These are phyloP conservation scores for Apiospora kogelbergensis DNA, from an alignment of 2,329 filamentous ascomycete species.

Conservation along the genomic window DNA sequence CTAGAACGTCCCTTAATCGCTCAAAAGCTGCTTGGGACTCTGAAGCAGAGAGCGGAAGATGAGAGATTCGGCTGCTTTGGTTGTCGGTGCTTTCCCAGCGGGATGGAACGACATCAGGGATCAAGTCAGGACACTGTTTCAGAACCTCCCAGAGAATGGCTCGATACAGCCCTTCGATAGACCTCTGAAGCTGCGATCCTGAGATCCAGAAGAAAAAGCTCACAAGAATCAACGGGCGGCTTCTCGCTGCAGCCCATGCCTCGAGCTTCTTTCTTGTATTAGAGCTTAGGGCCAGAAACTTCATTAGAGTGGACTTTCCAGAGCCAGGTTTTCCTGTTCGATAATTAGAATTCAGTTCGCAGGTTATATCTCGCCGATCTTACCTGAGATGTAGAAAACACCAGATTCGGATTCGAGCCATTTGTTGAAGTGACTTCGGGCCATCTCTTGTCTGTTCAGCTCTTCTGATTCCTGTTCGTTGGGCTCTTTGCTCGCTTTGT, in stretches of 20 bases:
- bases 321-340: neutral
- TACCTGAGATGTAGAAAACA: neutral
- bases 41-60: neutral
- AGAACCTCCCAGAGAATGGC: neutral
- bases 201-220: neutral
- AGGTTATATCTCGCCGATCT: neutral
- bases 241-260: neutral
- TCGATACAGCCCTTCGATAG: neutral
- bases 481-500: neutral
- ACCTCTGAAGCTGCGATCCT: neutral
- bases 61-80: neutral
- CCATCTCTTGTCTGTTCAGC: neutral
- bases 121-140: neutral
- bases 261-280: neutral
- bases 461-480: neutral
- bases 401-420: neutral
- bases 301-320: neutral
- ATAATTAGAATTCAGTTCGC: no score
- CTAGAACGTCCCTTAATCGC: neutral
- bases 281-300: neutral
- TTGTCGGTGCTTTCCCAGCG: neutral
- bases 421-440: neutral
- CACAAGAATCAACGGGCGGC: neutral
- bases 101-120: neutral
- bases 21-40: neutral